A percentile compares a stretch with the other conserved stretches of the same genome.
Conservation (phyloP, 2,329 filamentous ascomycete genomes). For the Lasiodiplodia sp. region DNA sequence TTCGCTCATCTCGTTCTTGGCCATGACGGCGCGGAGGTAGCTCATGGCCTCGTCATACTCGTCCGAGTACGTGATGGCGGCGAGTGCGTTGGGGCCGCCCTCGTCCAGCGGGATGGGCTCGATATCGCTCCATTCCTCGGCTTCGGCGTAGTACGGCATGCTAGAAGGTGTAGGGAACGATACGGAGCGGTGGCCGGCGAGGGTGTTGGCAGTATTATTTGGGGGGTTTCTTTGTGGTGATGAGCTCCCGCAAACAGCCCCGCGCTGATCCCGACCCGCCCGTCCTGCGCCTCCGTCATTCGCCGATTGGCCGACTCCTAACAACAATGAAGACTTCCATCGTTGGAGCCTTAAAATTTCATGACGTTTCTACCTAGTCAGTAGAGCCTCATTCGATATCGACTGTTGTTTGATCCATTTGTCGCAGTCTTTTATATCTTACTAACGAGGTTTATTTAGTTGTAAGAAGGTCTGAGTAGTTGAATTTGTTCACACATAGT, state of each 20-base stretch:
- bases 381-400: too few species aligned
- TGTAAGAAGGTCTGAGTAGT: too few species aligned
- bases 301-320: not conserved
- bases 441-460: too few species aligned
- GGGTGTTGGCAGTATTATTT: not conserved
- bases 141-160: constrained; percentile 63
- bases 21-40: constrained; percentile 95
- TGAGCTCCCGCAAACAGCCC: constrained; percentile 16
- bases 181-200: not conserved
- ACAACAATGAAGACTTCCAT: not conserved
- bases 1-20: constrained; percentile 79
- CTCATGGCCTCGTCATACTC: constrained; percentile 92
- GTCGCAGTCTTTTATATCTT: too few species aligned
- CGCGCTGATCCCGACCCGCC: not conserved
- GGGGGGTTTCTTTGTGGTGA: constrained; percentile 12
- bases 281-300: not conserved
- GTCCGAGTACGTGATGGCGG: constrained; percentile 89
- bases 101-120: constrained; percentile 84
- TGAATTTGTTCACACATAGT: too few species aligned
- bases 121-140: constrained; percentile 84
- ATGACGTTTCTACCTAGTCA: too few species aligned
- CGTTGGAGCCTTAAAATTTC: too few species aligned
- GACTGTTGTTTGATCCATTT: too few species aligned
- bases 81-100: constrained; percentile 76
- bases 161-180: not conserved